A percentile compares a stretch with the other conserved stretches of the same genome.
Evolutionary conservation across 2,329 filamentous ascomycete genomes (phyloP).

Genomic region (Fusarium nygamai): DNA sequence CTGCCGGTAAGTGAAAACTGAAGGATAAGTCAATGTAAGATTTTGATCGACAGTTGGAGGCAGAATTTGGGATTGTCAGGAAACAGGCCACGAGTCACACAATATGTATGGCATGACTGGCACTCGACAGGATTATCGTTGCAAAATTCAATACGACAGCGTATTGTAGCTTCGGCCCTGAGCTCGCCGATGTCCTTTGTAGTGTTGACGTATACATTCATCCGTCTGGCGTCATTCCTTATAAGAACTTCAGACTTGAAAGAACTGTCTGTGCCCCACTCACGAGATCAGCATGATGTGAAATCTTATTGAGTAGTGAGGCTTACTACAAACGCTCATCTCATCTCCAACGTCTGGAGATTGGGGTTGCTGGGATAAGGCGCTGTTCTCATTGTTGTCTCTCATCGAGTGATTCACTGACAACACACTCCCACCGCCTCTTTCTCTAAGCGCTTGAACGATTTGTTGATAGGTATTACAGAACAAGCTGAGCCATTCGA

Average conservation of each 20-base stretch:
- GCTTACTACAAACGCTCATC: conserved; percentile 14
- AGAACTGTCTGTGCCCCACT: conserved; percentile 9
- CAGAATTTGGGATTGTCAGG: not conserved
- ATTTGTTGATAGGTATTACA: conserved; percentile 5
- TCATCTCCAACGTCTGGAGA: conserved; percentile 8
- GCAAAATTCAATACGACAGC: not conserved
- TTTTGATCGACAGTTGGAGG: not conserved
- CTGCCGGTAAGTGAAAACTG: not conserved
- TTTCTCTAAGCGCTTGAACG: conserved; percentile 37
- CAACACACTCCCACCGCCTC: conserved; percentile 31
- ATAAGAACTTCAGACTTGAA: not conserved
- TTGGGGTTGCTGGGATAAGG: conserved; percentile 1
- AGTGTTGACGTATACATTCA: conserved; percentile 37
- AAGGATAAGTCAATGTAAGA: not conserved
- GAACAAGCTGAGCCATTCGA: conserved; percentile 4
- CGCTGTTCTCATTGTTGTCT: not conserved
- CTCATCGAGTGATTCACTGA: not conserved
- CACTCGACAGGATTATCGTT: not conserved
- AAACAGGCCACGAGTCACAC: conserved; percentile 21
- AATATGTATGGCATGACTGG: not conserved
- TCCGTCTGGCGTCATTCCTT: conserved; percentile 40
- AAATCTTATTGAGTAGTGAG: conserved; percentile 24
- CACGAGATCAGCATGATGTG: conserved; percentile 17
- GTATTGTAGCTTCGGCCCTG: conserved; percentile 6
- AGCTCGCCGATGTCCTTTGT: not conserved